A percentile compares a stretch with the other conserved stretches of the same genome.
These are phyloP conservation scores for Candida manassasensis DNA, from an alignment of 805 yeast species.

Conservation along the genomic window DNA sequence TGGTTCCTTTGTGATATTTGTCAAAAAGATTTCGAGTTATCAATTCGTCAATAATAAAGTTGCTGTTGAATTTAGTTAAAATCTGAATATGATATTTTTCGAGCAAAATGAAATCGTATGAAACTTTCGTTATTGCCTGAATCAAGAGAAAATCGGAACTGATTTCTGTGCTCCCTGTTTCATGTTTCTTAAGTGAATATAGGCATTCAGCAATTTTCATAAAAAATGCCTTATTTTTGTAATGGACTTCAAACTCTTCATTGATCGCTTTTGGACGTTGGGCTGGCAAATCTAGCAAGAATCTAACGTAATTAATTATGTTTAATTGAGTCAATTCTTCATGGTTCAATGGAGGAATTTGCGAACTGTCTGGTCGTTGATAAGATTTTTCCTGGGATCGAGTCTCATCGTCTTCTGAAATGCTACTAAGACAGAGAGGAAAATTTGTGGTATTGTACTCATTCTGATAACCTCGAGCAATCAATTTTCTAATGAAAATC, in stretches of 20 bases:
- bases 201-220: constrained; percentile 22
- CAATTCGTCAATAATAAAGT: constrained; percentile 26
- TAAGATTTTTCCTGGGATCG: too few species aligned
- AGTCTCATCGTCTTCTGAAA: constrained; percentile 2
- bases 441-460: not conserved
- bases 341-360: constrained; percentile 7
- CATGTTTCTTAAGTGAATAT: constrained; percentile 23
- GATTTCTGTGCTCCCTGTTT: constrained; percentile 12
- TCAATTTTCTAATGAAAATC: constrained; percentile 21
- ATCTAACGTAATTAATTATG: constrained; percentile 33
- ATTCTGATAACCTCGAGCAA: constrained; percentile 10
- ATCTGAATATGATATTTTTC: constrained; percentile 38
- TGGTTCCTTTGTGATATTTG: constrained; percentile 15
- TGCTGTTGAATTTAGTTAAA: constrained; percentile 27
- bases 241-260: constrained; percentile 22
- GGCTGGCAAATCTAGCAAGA: constrained; percentile 27
- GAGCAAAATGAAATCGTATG: constrained; percentile 35
- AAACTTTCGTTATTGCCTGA: constrained; percentile 29
- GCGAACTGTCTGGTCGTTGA: not conserved
- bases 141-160: constrained; percentile 18
- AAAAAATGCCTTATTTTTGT: constrained; percentile 24
- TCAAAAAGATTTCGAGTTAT: constrained; percentile 20
- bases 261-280: constrained; percentile 14
- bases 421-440: not conserved
- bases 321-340: constrained; percentile 39